Evolutionary conservation across 2,329 filamentous ascomycete species (phyloP), one percentile per base, ranked within the genome.

Genomic region (Apiospora rasikravindrae): DNA sequence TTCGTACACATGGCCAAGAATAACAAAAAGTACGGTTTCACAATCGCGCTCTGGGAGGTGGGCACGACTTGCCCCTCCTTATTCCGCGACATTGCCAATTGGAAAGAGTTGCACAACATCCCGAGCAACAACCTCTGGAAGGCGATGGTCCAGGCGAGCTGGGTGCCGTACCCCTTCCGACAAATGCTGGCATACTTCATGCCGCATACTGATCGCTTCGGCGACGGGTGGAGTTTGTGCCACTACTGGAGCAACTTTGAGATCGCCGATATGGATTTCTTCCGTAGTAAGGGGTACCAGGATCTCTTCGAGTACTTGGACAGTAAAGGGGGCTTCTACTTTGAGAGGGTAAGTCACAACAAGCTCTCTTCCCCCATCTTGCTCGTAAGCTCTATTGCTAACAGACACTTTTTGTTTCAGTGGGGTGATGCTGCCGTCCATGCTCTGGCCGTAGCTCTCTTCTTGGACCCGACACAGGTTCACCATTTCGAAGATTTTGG

Each of bases 201-300:
- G 29, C 77, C 82, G 3, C 80, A 84, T 75, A 81, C 81, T 57
- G 82, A 85, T 70, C 74, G 76, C 3, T 76, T 79, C 57, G 84
- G 84, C 45, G 84, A 86, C 73, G 74, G 74, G 45, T 86, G 84
- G 84, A 85, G 81, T 71, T 69, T 83, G 73, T 86, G 84, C 75
- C 84, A 86, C 73, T 86, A 84, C 75, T 86, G 84, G 84, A 84
- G 83, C 73, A 86, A 86, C 73, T 86, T 86, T 68, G 84, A 86
- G 76, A 86, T 86, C 71, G 84, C 84, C 44, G 81, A 84, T 72
- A 79, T 86, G 78, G 83, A 85, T 71, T 84, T 85, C 71, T 86
- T 85, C 78, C 80, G 84, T 37, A 78, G 80, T 7, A 77, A 74
- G 64, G 77, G 77, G 49, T 86, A 86, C 67, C 83, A 84, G 72